Percentiles rank a stretch among this genome's conserved stretches.
Evolutionary conservation across 1,284 basidiomycete species (phyloP).

Genomic region (Gymnopus androsaceus): DNA sequence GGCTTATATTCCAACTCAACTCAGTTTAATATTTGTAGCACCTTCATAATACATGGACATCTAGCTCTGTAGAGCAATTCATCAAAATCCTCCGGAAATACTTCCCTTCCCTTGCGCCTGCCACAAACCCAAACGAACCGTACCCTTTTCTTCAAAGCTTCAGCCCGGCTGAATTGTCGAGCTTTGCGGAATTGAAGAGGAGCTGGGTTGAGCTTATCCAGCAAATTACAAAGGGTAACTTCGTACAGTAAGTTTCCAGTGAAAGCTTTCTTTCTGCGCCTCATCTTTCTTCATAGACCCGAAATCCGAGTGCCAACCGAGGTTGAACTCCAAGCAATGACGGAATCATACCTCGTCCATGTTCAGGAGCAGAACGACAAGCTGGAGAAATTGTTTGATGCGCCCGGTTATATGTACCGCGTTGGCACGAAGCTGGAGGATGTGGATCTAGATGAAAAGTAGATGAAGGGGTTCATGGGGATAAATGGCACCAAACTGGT

Average conservation of each 20-base stretch:
- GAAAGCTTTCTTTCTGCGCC: background rate
- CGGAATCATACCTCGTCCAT: background rate
- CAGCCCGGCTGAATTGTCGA: background rate
- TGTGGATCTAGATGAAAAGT: too few species aligned
- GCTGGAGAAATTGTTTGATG: background rate
- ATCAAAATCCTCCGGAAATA: background rate
- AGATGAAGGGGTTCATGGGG: too few species aligned
- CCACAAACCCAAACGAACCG: background rate
- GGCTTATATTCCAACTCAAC: background rate
- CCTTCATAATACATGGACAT: background rate
- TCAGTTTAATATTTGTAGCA: background rate
- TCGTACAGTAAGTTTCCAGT: background rate
- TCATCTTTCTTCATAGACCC: background rate
- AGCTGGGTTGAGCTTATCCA: background rate
- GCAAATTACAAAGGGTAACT: background rate
- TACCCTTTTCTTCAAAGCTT: background rate
- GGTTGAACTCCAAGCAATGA: background rate
- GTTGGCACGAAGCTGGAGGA: too few species aligned
- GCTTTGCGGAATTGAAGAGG: background rate
- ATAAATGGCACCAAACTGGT: too few species aligned
- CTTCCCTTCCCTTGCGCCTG: background rate
- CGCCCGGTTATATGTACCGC: too few species aligned
- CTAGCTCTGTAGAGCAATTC: background rate
- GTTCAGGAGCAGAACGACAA: background rate
- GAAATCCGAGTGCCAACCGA: background rate